Base-by-base conservation (phyloP, 352 stramenopile species). In the Phytophthora citrophthora region DNA sequence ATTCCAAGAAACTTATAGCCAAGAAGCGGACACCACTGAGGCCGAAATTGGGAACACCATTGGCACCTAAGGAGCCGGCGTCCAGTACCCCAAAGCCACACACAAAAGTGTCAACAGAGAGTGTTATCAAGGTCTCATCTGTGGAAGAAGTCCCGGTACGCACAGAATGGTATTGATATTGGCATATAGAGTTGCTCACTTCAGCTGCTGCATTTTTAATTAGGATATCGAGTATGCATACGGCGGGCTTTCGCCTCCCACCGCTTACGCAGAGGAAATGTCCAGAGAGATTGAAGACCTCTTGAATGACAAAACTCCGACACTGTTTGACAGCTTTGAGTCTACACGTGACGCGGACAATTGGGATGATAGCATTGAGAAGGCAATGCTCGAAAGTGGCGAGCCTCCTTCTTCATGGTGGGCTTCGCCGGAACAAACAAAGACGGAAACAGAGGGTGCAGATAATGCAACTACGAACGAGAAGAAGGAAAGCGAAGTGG, bases 151-250 rank as follows among this genome's bases (percentile, higher is more conserved):
- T 83, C 2, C 77, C 83, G 64, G 81, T 90, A 36, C 43, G 39
- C 56, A 27, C 29, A 34, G 9, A 13, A 34, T 34, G 8, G 29
- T 11, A 13, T 34, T 34, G 7, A 3, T 40, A 13, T 31, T 46
- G 23, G 9, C 16, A 11, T 41, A 9, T 34, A 20, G 46, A 9
- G 10, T 36, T 39, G 24, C 50, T 72, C 5, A 64, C 40, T 40
- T 9, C 29, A 18, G 12, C n/a, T 24, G 5, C 11, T 56, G 13
- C 29, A 12, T 32, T 34, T 9, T 34, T 11, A 34, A 34, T 13
- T 34, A 92, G 84, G 81, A 95, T 16, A 84, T 93, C 43, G 86
- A 95, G 29, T 58, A 71, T 32, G 83, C 87, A 15, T 93, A 92
- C 47, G 87, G 87, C 27, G 87, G 87, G 16, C 23, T 95, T 8